A percentile compares a stretch with the other conserved stretches of the same genome.
These are phyloP conservation scores for Mediolabrus comicus DNA, from an alignment of 108 stramenopile species.

Conservation along the genomic window DNA sequence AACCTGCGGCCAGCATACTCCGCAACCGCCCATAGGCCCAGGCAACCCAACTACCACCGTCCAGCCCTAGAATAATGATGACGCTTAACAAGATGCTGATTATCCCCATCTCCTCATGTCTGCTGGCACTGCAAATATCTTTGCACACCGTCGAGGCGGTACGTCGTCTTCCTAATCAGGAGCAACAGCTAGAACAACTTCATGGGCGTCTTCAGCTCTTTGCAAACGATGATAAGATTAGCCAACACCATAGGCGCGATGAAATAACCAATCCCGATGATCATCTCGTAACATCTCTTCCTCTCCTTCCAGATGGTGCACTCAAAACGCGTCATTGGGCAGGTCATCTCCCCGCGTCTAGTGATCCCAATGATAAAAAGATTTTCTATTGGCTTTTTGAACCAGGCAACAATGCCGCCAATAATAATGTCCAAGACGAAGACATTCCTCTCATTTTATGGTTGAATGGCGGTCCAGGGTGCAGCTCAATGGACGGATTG, in stretches of 20 bases:
- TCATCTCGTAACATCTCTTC: conserved; percentile 66
- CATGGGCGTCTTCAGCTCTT: conserved; percentile 36
- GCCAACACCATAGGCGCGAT: neutral
- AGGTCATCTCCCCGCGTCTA: conserved; percentile 66
- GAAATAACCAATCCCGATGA: conserved; percentile 43
- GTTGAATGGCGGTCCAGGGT: conserved; percentile 89
- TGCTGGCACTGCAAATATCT: neutral
- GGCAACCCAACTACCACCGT: too few relatives aligned
- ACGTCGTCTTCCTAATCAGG: conserved; percentile 21
- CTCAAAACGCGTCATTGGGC: conserved; percentile 67
- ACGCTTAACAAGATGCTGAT: neutral
- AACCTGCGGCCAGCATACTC: too few relatives aligned
- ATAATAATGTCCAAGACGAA: conserved; percentile 29
- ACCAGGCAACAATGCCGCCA: conserved; percentile 32
- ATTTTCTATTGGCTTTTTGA: conserved; percentile 97
- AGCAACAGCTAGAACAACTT: neutral
- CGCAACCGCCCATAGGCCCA: too few relatives aligned
- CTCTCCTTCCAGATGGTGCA: conserved; percentile 47
- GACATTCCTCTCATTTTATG: conserved; percentile 90
- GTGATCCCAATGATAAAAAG: conserved; percentile 63
- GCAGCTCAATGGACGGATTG: conserved; percentile 94
- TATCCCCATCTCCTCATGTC: neutral
- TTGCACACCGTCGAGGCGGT: conserved; percentile 16
- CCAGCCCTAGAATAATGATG: too few relatives aligned
- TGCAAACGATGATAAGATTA: neutral